Base-by-base conservation (phyloP, 2,329 filamentous ascomycete genomes). In the Botrytis medusae region DNA sequence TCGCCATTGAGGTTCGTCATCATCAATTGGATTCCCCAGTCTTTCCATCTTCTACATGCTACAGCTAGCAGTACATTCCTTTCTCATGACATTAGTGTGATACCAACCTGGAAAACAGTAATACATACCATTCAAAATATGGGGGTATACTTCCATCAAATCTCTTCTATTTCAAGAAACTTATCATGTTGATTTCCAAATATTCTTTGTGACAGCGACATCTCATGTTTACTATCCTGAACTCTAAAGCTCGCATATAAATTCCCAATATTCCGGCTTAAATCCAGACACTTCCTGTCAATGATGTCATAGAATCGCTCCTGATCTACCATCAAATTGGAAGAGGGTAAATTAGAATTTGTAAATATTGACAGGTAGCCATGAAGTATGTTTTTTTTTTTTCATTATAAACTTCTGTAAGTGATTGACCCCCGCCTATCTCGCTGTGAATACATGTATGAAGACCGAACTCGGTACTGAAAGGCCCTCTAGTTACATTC, bases 201-300 rank as follows among this genome's bases (percentile, higher is more conserved):
- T 32, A 32, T 64, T 14, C 61, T 64, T 22, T 14, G 61, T 29
- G 32, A 32, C 62, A 65, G 10, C n/a, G 62, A n/a, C 62, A 65
- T 65, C 29, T 29, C 12, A 32, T 65, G 18, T 34, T 65, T 34
- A 8, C 20, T n/a, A 22, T 42, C 62, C 62, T 42, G 48, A 34
- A 46, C 42, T 25, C 32, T 32, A 54, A 48, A 67, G 46, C 48
- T 37, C 16, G 46, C 46, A 40, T 67, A 46, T 67, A 22, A 54
- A 67, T 25, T 67, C 64, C 64, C 46, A 67, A 37, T 54, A 37
- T 16, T 67, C 64, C 4, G 64, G 42, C 20, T 67, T 67, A 29
- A 67, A 54, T 12, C 44, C 46, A 48, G 44, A 29, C 32, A 54
- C 29, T 68, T 46, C 46, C 32, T 40, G 37, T 68, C 64, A 14